Conservation (phyloP, 2,329 filamentous ascomycete species). For the Trichothecium roseum region DNA sequence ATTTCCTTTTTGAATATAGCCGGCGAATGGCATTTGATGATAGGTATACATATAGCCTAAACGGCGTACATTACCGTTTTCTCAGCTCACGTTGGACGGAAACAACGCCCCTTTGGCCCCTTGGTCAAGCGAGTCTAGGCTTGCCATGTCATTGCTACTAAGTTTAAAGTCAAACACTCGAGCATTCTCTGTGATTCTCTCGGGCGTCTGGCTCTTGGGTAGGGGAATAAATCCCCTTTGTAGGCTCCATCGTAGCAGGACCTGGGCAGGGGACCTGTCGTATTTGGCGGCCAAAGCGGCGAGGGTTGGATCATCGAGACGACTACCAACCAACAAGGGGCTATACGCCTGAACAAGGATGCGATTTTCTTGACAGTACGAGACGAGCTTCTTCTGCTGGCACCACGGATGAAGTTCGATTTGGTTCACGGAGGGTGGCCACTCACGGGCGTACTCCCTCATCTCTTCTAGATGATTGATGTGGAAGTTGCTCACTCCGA, state of each 20-base stretch:
- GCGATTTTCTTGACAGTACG: constrained; percentile 64
- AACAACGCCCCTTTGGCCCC: constrained; percentile 19
- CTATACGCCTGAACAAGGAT: constrained; percentile 42
- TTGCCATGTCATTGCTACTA: constrained; percentile 42
- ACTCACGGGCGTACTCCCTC: constrained; percentile 52
- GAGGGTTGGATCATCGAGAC: constrained; percentile 43
- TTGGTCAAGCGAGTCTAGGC: constrained; percentile 17
- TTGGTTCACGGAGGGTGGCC: constrained; percentile 65
- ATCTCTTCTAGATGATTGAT: constrained; percentile 59
- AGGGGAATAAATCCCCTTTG: constrained; percentile 61
- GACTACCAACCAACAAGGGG: constrained; percentile 22
- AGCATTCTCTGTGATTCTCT: constrained; percentile 49
- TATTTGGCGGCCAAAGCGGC: constrained; percentile 47
- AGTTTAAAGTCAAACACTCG: constrained; percentile 52
- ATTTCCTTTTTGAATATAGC: not conserved
- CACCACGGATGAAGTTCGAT: constrained; percentile 68
- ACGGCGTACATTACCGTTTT: not conserved
- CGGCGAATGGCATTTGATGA: not conserved
- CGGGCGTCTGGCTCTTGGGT: constrained; percentile 52
- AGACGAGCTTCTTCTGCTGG: constrained; percentile 35
- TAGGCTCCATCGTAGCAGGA: constrained; percentile 58
- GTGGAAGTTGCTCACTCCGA: constrained; percentile 66
- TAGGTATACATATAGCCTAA: not conserved
- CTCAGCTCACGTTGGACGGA: constrained; percentile 15
- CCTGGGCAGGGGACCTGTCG: constrained; percentile 49